phyloP scores from a whole-genome alignment of 1,139 yeast genomes.

The Pichia sp. region DNA sequence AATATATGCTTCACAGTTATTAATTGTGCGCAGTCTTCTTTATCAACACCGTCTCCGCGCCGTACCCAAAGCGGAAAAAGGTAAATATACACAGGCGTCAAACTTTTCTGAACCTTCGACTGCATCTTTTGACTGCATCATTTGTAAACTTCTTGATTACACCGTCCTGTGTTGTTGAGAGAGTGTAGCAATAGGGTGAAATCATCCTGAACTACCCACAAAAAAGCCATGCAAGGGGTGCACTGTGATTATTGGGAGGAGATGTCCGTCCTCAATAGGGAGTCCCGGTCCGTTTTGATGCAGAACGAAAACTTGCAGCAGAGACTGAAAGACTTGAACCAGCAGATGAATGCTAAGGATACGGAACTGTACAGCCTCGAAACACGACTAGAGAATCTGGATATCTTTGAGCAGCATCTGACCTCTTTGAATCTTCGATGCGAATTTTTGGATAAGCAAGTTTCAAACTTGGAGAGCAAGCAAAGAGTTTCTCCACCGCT shows the following conservation, averaged over 20 bases:
- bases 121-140: neutral
- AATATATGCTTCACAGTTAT: neutral
- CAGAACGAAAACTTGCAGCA: conserved; percentile 20
- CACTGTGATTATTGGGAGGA: neutral
- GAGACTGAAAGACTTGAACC: conserved; percentile 15
- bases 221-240: too few relatives aligned
- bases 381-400: conserved; percentile 25
- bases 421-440: conserved; percentile 35
- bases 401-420: conserved; percentile 32
- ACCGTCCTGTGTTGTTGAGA: neutral
- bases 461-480: conserved; percentile 32
- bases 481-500: conserved; percentile 22
- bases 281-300: conserved; percentile 10
- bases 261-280: neutral
- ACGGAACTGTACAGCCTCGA: conserved; percentile 17
- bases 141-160: neutral
- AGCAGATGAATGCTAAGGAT: conserved; percentile 4
- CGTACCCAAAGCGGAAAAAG: neutral
- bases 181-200: neutral
- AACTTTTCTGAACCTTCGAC: neutral
- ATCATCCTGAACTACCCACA: too few relatives aligned
- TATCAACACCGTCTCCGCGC: neutral
- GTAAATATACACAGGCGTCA: neutral
- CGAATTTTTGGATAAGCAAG: conserved; percentile 38
- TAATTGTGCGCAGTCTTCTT: neutral